Evolutionary conservation across 2,329 filamentous ascomycete species (phyloP).

Genomic region (Zarea fungicola): DNA sequence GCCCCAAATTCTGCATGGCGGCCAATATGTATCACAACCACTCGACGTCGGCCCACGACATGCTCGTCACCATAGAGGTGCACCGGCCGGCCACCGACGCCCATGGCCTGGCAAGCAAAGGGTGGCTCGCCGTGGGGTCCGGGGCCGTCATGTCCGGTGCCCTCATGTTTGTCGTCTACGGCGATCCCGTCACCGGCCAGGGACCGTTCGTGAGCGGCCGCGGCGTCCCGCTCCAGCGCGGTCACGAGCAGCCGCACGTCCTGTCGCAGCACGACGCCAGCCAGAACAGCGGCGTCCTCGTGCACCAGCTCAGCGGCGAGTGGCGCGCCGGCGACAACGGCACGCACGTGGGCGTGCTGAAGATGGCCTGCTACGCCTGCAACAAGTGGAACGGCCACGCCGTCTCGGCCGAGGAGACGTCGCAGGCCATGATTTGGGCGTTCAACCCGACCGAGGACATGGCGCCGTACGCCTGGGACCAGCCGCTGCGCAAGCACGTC

Average conservation of each 20-base stretch:
- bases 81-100: constrained; percentile 1
- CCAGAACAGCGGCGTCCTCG: constrained; percentile 5
- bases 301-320: constrained; percentile 7
- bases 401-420: constrained; percentile 1
- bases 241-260: constrained; percentile 3
- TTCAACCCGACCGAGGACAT: constrained; percentile 11
- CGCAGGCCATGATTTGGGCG: constrained; percentile 11
- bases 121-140: constrained; percentile 13
- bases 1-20: constrained; percentile 10
- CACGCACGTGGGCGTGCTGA: not conserved
- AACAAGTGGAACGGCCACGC: constrained; percentile 7
- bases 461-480: constrained; percentile 7
- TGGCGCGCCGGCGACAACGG: not conserved
- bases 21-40: constrained; percentile 14
- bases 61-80: constrained; percentile 12
- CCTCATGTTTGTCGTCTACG: constrained; percentile 15
- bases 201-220: constrained; percentile 12
- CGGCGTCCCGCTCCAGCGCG: not conserved
- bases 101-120: constrained; percentile 2
- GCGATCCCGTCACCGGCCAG: constrained; percentile 1
- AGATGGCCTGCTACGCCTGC: constrained; percentile 11
- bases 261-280: not conserved
- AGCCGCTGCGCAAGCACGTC: constrained; percentile 10
- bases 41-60: constrained; percentile 12
- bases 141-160: constrained; percentile 10